These are phyloP conservation scores for Lachnellula hyalina DNA, from an alignment of 2,329 filamentous ascomycete species.

Conservation along the genomic window DNA sequence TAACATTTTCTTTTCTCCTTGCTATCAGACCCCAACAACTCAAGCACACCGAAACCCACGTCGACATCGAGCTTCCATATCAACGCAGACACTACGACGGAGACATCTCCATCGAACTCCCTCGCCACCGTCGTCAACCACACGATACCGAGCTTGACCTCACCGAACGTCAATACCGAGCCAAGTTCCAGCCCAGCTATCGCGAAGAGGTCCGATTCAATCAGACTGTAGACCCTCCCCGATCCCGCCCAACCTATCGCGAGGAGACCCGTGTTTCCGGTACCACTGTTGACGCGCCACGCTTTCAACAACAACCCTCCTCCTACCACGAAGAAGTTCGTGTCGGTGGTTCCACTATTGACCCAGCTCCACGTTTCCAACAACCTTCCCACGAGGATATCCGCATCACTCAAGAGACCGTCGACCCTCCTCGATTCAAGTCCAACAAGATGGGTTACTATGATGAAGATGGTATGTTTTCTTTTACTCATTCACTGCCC, in stretches of 20 bases:
- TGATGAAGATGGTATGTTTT: constrained; percentile 56
- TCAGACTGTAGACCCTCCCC: constrained; percentile 30
- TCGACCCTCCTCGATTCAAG: constrained; percentile 31
- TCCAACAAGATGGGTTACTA: constrained; percentile 68
- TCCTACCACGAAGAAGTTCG: constrained; percentile 20
- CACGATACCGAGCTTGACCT: constrained; percentile 46
- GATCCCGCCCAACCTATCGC: constrained; percentile 28
- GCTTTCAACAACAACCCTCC: constrained; percentile 17
- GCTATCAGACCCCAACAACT: constrained; percentile 31
- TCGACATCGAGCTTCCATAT: constrained; percentile 43
- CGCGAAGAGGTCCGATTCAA: constrained; percentile 26
- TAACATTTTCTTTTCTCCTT: constrained; percentile 20
- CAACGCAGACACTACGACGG: constrained; percentile 17
- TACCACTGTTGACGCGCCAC: constrained; percentile 57
- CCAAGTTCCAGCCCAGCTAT: constrained; percentile 50
- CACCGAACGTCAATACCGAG: constrained; percentile 62
- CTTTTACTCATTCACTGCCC: constrained; percentile 8
- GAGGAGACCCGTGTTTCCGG: constrained; percentile 38
- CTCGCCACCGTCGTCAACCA: constrained; percentile 24
- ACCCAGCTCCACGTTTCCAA: constrained; percentile 22
- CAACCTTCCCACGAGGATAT: constrained; percentile 16
- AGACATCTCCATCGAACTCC: constrained; percentile 39
- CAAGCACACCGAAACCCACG: constrained; percentile 40
- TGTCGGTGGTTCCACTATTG: constrained; percentile 26
- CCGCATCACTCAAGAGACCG: constrained; percentile 28